Conservation (phyloP, 2,329 filamentous ascomycete species). For the Rutstroemia sp. region DNA sequence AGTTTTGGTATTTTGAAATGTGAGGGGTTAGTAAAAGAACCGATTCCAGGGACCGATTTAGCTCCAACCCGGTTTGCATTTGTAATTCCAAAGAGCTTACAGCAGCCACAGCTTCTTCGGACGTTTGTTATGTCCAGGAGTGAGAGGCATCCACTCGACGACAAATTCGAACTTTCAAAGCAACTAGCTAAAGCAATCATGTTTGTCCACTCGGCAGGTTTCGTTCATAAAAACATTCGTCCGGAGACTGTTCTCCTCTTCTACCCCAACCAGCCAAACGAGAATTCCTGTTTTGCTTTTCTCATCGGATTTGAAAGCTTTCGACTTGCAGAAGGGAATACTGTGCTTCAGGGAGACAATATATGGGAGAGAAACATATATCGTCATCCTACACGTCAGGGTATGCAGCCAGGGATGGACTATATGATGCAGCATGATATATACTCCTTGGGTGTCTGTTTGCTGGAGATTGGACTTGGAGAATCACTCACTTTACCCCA, state of each 20-base stretch:
- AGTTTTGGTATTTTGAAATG: conserved; percentile 19
- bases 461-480: conserved; percentile 43
- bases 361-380: conserved; percentile 18
- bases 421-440: conserved; percentile 31
- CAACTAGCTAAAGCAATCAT: conserved; percentile 25
- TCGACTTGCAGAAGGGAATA: conserved; percentile 13
- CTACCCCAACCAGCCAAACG: not conserved
- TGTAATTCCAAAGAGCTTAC: conserved; percentile 6
- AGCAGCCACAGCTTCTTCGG: conserved; percentile 11
- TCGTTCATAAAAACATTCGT: conserved; percentile 33
- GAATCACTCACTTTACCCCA: conserved; percentile 27
- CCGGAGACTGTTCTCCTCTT: conserved; percentile 30
- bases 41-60: not conserved
- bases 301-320: conserved; percentile 16
- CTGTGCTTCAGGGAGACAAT: conserved; percentile 10
- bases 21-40: conserved; percentile 14
- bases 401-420: conserved; percentile 4
- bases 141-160: conserved; percentile 11
- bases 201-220: conserved; percentile 25
- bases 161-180: conserved; percentile 21
- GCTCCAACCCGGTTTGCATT: conserved; percentile 15
- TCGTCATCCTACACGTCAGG: conserved; percentile 17
- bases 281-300: conserved; percentile 1
- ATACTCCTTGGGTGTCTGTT: conserved; percentile 40
- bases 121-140: not conserved